Base-by-base conservation (phyloP, 2,329 filamentous ascomycete species). In the Talaromyces verruculosus region DNA sequence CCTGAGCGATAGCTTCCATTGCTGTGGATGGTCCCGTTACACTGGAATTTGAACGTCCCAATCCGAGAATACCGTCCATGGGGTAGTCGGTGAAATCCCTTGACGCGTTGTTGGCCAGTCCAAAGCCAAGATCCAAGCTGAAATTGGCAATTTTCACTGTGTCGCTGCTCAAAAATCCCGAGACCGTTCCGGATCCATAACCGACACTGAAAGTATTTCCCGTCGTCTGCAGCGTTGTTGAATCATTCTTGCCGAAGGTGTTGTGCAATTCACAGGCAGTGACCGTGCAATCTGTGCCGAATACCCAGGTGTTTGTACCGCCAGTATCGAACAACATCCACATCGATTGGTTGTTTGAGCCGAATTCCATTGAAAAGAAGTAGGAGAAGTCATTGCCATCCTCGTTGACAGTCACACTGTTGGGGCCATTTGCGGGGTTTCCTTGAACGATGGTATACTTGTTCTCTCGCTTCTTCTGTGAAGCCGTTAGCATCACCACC, bases 51-150 rank as follows among this genome's bases (percentile, higher is more conserved):
- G 84, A 84, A 71, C 89, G 88, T 17, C 91, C 90, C 28, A 96
- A 80, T 3, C 92, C 93, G 2, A 97, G 80, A 59, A 97, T 96
- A 28, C 93, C 93, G 75, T 97, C 93, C 77, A 96, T 93, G 1
- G 91, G 90, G 71, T 94, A 96, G 62, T 85, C 84, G 33, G 82
- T 79, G 76, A 97, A 96, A 69, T 95, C 88, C 61, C 87, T 78
- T 0, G 91, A 92, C 1, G 91, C 91, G 28, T 84, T 84, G 39
- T 84, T 85, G 25, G 90, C 91, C 67, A 93, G 78, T 4, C 93
- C 93, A 72, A 97, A 91, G 2, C 86, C 82, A 71, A 92, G 84
- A 1, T 83, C 76, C 15, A 92, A 74, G 49, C 83, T 85, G 68
- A 93, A 81, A 17, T 86, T 87, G 1, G 88, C 90, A 69, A 96